These are phyloP conservation scores for Leucocoprinus leucothites DNA, from an alignment of 768 basidiomycete genomes.

Conservation along the genomic window DNA sequence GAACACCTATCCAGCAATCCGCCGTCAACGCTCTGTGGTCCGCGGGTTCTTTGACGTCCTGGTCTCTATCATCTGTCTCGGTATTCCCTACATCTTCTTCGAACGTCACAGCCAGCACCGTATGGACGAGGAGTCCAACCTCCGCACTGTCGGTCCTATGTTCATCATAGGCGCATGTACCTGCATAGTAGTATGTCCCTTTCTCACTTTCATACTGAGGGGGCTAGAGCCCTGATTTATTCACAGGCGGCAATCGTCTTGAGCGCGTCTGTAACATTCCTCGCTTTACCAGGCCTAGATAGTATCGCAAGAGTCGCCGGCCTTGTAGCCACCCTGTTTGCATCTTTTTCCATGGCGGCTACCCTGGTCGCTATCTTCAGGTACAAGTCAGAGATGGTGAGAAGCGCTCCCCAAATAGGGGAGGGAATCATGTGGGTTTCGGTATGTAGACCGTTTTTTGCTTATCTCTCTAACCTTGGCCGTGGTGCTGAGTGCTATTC, in stretches of 20 bases:
- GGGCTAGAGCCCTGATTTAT: constrained; percentile 14
- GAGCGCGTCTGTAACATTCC: constrained; percentile 79
- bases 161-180: constrained; percentile 65
- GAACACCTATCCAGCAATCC: constrained; percentile 22
- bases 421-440: constrained; percentile 52
- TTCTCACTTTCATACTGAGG: not conserved
- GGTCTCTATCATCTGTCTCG: constrained; percentile 64
- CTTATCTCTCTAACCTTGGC: not conserved
- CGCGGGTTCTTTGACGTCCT: constrained; percentile 56
- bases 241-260: constrained; percentile 73
- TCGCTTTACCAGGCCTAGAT: constrained; percentile 75
- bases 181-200: constrained; percentile 54
- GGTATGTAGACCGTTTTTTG: constrained; percentile 26
- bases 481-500: not conserved
- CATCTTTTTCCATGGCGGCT: constrained; percentile 66
- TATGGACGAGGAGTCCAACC: constrained; percentile 60
- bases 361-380: constrained; percentile 68
- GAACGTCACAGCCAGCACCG: constrained; percentile 47
- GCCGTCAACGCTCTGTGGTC: constrained; percentile 35
- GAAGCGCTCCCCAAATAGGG: constrained; percentile 45
- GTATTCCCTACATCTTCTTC: constrained; percentile 76
- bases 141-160: constrained; percentile 48
- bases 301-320: constrained; percentile 59
- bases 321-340: constrained; percentile 66
- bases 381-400: constrained; percentile 63